Evolutionary conservation across 192 early-diverging fungal species (phyloP), one percentile per base, ranked within the genome.

Genomic region (Coemansia sp.): DNA sequence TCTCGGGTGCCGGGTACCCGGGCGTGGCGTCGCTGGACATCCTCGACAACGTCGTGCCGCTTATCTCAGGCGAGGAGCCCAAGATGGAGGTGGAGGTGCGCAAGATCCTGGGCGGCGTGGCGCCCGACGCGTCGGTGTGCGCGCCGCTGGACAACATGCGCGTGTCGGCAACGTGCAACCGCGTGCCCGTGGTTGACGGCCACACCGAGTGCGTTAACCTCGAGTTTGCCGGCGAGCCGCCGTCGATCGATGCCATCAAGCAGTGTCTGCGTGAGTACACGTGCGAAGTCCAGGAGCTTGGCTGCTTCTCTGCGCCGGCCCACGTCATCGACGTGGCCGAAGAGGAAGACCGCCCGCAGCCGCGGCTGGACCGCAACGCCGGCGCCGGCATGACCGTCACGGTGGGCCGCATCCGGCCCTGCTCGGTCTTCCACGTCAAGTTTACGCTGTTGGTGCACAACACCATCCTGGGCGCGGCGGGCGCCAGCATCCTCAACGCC

Each of bases 1-100:
- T 99, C 71, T 95, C 93, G 16, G 97, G 97, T 38, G 95, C 97
- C 0, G 97, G 97, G 30, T 99, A 99, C 81, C 97, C 97, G 2
- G 97, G 97, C 59, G 94, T 99, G 0, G 83, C 93, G 5, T 93
- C 91, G 49, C 84, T 99, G 49, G 97, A 99, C 73, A 97, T 99
- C 62, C 80, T 95, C 63, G 97, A 96, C 76, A 99, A 99, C 75
- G 84, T 99, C 29, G 92, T 99, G 31, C 97, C 97, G 20, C 89
- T 89, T 71, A 96, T 99, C 73, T 82, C 85, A 34, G 97, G 97
- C 59, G 97, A 99, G 74, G 97, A 99, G 79, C 89, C 91, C 63
- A 99, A 99, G 87, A 93, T 99, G 85, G 97, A 99, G 77, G 92
- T 77, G 31, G 97, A 99, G 79, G 89, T 91, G 5, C 75, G 83